Evolutionary conservation across 2,329 filamentous ascomycete species (phyloP), one percentile per base, ranked within the genome.

Genomic region (Fusarium nodosum): DNA sequence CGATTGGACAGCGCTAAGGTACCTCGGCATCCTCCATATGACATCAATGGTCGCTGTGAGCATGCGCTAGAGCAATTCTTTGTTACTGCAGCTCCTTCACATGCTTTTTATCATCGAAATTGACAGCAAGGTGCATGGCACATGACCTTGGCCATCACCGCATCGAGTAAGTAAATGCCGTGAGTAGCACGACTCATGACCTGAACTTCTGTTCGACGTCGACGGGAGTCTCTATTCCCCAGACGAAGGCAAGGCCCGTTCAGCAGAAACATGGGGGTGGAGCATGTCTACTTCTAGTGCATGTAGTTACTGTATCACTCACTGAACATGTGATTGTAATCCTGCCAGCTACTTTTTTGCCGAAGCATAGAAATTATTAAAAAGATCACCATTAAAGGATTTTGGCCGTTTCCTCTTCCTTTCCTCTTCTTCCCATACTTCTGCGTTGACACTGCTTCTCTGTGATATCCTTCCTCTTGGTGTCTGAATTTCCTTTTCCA

Each of bases 1-100:
- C 59, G 68, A 74, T 74, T 74, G 72, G 72, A 33, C 46, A 20
- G 42, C 34, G 12, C 30, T 20, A 5, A 39, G 33, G 61, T 65
- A 46, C 68, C 72, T 74, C 72, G 72, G 72, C 72, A 73, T 66
- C 70, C 42, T 39, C 68, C 72, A 74, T 62, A 74, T 74, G 72
- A 74, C 72, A 73, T 74, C 68, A 73, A 68, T 28, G 56, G 42
- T 42, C 41, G 52, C 48, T n/a, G 46, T 47, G 54, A 64, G 57
- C 31, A 46, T 57, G 59, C 64, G 46, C 56, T 67, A 66, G 53
- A 54, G 41, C 46, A 56, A 31, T 58, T 58, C 16, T 39, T 28
- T 38, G 33, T 36, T 60, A 20, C 28, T 52, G 50, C 33, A 34
- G 50, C 39, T 64, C 60, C 71, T 72, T 72, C 71, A 73, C 71